phyloP scores from a whole-genome alignment of 768 basidiomycete genomes.

The Cystofilobasidium macerans region DNA sequence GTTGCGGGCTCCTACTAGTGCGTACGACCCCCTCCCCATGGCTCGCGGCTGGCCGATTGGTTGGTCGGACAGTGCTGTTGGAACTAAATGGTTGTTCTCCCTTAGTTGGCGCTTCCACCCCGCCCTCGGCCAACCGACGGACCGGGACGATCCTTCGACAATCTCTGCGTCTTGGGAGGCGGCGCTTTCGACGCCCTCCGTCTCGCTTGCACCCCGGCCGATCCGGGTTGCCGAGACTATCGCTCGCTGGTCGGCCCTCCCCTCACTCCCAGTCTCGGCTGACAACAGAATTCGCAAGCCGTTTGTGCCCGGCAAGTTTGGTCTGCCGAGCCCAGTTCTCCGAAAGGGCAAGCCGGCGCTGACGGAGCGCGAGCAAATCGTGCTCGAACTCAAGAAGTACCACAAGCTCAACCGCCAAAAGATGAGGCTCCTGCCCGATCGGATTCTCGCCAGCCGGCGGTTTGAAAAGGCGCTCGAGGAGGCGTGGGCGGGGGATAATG shows the following conservation, averaged over 20 bases:
- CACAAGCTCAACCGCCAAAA: background rate
- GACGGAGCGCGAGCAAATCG: background rate
- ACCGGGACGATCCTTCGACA: background rate
- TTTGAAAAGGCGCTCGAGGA: background rate
- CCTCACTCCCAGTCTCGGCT: background rate
- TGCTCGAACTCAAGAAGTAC: background rate
- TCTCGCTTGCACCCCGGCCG: background rate
- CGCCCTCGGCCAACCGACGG: background rate
- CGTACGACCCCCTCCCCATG: background rate
- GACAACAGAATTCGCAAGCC: background rate
- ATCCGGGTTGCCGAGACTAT: background rate
- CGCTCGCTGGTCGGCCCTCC: background rate
- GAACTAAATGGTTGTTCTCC: too few relatives aligned
- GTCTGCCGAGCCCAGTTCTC: background rate
- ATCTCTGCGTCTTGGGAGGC: background rate
- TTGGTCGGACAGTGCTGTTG: too few relatives aligned
- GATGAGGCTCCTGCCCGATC: background rate
- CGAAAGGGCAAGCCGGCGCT: background rate
- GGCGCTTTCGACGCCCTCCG: background rate
- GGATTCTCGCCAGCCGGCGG: background rate
- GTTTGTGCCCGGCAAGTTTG: conserved; percentile 5
- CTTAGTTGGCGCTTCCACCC: background rate
- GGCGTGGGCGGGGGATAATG: background rate
- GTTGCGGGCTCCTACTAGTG: too few relatives aligned
- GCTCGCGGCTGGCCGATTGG: background rate